phyloP scores from a whole-genome alignment of 2,329 filamentous ascomycete species.

The Atkinsonella texensis region DNA sequence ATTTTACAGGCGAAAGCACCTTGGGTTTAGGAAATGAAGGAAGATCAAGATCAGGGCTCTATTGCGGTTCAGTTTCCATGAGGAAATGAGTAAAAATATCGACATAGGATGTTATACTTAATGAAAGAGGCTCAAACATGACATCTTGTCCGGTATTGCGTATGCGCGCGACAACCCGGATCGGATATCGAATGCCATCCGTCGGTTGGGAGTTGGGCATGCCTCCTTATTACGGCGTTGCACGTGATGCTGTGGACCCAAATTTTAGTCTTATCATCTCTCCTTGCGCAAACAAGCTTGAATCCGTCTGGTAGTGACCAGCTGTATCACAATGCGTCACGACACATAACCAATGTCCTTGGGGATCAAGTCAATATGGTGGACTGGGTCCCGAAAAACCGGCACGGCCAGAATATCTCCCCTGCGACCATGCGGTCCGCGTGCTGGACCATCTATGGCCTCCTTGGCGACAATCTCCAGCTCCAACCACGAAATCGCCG shows the following conservation, averaged over 20 bases:
- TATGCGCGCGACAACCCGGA: no score
- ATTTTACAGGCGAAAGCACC: not conserved
- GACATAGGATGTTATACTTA: not conserved
- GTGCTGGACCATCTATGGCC: constrained; percentile 5
- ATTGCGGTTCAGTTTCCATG: not conserved
- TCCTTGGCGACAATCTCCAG: not conserved
- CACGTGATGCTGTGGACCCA: constrained; percentile 8
- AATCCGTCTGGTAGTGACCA: not conserved
- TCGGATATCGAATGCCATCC: no score
- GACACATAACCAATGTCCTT: constrained; percentile 33
- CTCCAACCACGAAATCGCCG: not conserved
- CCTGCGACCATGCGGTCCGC: constrained; percentile 11
- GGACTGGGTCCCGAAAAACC: constrained; percentile 24
- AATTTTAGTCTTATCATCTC: not conserved
- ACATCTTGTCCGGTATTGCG: not conserved
- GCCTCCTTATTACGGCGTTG: not conserved
- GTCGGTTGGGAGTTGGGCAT: no score
- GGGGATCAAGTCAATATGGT: constrained; percentile 32
- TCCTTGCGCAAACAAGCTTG: not conserved
- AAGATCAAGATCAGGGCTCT: not conserved
- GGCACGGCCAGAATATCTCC: constrained; percentile 13
- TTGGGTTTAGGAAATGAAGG: not conserved
- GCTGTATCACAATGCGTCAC: constrained; percentile 19
- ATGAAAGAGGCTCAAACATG: not conserved
- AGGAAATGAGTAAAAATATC: not conserved